These are phyloP conservation scores for Cordia subcordata DNA, from an alignment of 257 asterid genomes.

Conservation along the genomic window DNA sequence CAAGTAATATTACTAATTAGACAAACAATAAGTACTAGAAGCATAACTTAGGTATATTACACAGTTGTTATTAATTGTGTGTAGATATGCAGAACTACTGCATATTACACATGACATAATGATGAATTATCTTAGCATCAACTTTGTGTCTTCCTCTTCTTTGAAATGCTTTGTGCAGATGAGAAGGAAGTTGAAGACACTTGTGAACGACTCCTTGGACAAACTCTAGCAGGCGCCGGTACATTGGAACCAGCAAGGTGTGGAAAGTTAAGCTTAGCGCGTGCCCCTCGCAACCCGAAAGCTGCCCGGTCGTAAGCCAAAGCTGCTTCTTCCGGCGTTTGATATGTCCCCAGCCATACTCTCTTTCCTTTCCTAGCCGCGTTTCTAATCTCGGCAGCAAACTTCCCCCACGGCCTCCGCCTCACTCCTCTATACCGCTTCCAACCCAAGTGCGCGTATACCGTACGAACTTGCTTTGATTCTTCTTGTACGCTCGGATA, in stretches of 20 bases:
- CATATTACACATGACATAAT: too few species aligned
- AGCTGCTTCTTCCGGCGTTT: conserved; percentile 7
- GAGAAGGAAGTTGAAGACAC: background rate
- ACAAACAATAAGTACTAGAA: too few species aligned
- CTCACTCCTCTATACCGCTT: conserved; percentile 9
- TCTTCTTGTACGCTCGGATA: background rate
- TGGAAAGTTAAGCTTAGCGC: conserved; percentile 4
- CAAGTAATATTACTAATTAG: too few species aligned
- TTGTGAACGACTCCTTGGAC: background rate
- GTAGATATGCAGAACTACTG: too few species aligned
- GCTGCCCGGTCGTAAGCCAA: conserved; percentile 7
- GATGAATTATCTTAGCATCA: too few species aligned
- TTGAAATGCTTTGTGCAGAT: background rate
- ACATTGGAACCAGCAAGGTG: conserved; percentile 1
- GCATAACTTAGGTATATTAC: too few species aligned
- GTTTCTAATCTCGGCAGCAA: background rate
- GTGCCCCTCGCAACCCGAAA: background rate
- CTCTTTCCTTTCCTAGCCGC: conserved; percentile 1
- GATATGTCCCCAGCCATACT: conserved; percentile 7
- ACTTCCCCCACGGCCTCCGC: conserved; percentile 12
- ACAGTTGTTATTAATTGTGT: too few species aligned
- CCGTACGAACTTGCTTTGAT: background rate
- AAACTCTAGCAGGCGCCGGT: background rate
- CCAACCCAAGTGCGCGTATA: background rate
- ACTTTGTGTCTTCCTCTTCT: too few species aligned